Conservation (phyloP, 2,329 filamentous ascomycete species). For the Fusarium solani-melongenae region DNA sequence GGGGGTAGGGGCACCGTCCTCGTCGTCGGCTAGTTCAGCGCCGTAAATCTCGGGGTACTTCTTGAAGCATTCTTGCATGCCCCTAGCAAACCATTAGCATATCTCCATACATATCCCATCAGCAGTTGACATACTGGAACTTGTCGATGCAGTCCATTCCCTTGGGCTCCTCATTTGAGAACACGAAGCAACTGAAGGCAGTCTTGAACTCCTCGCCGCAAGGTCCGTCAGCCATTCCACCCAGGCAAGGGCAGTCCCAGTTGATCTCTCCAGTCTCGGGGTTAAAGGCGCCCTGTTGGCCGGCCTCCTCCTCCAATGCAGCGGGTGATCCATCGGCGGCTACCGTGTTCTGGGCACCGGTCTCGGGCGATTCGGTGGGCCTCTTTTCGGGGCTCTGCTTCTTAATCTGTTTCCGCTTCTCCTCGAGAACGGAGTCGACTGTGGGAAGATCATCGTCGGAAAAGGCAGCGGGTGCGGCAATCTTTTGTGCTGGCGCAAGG, state of each 20-base stretch:
- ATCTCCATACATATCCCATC: not conserved
- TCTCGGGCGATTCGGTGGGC: constrained; percentile 23
- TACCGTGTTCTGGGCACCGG: constrained; percentile 41
- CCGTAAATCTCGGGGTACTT: constrained; percentile 94
- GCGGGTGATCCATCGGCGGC: constrained; percentile 54
- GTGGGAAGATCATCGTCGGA: constrained; percentile 70
- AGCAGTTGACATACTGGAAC: constrained; percentile 78
- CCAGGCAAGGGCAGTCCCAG: constrained; percentile 98
- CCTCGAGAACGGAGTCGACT: constrained; percentile 73
- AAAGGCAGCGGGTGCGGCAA: constrained; percentile 61
- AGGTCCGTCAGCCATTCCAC: constrained; percentile 95
- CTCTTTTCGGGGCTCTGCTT: constrained; percentile 39
- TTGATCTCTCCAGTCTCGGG: constrained; percentile 99
- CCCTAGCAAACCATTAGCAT: constrained; percentile 63
- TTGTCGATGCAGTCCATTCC: constrained; percentile 98
- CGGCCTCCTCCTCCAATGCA: constrained; percentile 81
- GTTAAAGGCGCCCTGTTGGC: constrained; percentile 93
- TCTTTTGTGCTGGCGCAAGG: constrained; percentile 40
- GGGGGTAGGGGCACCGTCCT: constrained; percentile 52
- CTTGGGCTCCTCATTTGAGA: constrained; percentile 93
- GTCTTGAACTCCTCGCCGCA: constrained; percentile 96
- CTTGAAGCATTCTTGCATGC: constrained; percentile 98
- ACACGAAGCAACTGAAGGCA: constrained; percentile 99
- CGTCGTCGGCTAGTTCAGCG: constrained; percentile 84
- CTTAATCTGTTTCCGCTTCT: constrained; percentile 65